A percentile compares a stretch with the other conserved stretches of the same genome.
Evolutionary conservation across 805 yeast species (phyloP).

Genomic region (Candida suzukii): DNA sequence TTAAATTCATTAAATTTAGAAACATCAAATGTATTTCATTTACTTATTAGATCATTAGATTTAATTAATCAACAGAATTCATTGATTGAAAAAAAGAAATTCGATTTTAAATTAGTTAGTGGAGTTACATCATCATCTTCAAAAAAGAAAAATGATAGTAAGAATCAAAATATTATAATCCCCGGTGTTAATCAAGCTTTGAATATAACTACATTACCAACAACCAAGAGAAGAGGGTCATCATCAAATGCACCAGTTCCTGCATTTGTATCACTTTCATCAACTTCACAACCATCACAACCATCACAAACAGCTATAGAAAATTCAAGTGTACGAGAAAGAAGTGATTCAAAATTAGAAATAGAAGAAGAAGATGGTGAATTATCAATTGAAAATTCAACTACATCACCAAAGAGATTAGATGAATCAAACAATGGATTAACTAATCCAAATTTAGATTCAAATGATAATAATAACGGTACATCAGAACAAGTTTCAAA

Average conservation of each 20-base stretch:
- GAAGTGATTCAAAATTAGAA: not conserved
- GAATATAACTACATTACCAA: not conserved
- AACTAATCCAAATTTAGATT: not conserved
- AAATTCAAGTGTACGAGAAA: not conserved
- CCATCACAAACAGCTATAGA: too few species aligned
- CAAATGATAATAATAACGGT: not conserved
- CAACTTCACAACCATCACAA: too few species aligned
- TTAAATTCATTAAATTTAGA: conserved; percentile 15
- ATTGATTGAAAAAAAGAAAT: conserved; percentile 10
- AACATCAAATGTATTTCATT: conserved; percentile 20
- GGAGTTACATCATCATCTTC: too few species aligned
- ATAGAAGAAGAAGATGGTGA: not conserved
- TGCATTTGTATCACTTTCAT: conserved; percentile 5
- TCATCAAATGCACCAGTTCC: conserved; percentile 21
- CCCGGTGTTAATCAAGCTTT: not conserved
- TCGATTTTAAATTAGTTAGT: conserved; percentile 12
- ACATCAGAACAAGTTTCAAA: too few species aligned
- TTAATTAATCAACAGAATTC: conserved; percentile 5
- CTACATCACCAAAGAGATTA: not conserved
- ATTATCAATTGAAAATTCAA: not conserved
- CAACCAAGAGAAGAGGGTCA: conserved; percentile 16
- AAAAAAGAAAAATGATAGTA: conserved; percentile 5
- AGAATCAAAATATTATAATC: not conserved
- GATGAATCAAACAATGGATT: not conserved
- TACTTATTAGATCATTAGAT: conserved; percentile 22